These are phyloP conservation scores for Amaranthus hypochondriacus DNA, from an alignment of 148 eudicot species.

Conservation along the genomic window DNA sequence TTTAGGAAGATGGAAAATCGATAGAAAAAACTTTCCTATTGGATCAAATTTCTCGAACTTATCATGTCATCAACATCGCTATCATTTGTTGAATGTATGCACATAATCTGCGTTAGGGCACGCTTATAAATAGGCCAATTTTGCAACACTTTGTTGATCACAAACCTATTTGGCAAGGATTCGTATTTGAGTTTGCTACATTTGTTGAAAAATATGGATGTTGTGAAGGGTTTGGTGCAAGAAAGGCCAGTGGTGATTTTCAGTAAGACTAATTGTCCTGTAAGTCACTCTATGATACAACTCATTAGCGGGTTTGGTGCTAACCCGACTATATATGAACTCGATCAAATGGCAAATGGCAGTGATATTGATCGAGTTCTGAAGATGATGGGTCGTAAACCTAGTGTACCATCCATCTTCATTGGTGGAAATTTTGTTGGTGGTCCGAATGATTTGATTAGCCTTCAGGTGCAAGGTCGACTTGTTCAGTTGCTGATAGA, in stretches of 20 bases:
- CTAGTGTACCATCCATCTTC: conserved; percentile 19
- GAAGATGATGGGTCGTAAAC: conserved; percentile 19
- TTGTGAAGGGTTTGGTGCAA: conserved; percentile 14
- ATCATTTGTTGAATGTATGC: conserved; percentile 9
- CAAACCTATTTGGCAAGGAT: too few species aligned
- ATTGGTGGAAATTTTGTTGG: conserved; percentile 22
- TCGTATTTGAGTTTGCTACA: background rate
- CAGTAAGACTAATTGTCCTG: conserved; percentile 21
- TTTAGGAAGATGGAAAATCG: background rate
- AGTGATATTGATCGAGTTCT: conserved; percentile 10
- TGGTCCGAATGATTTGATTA: conserved; percentile 28
- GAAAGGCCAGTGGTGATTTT: conserved; percentile 19
- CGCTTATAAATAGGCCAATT: conserved; percentile 25
- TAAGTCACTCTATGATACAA: conserved; percentile 22
- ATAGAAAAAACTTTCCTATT: background rate
- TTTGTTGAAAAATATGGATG: conserved; percentile 3
- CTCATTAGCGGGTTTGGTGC: conserved; percentile 22
- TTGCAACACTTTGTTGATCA: background rate
- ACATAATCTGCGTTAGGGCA: background rate
- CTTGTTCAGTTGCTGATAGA: conserved; percentile 31
- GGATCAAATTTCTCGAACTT: background rate
- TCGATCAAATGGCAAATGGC: conserved; percentile 22
- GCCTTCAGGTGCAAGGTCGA: conserved; percentile 31
- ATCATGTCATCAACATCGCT: conserved; percentile 7
- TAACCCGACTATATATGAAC: conserved; percentile 18